Base-by-base conservation (phyloP, 2,329 filamentous ascomycete species). In the Verticillium zaregamsianum region DNA sequence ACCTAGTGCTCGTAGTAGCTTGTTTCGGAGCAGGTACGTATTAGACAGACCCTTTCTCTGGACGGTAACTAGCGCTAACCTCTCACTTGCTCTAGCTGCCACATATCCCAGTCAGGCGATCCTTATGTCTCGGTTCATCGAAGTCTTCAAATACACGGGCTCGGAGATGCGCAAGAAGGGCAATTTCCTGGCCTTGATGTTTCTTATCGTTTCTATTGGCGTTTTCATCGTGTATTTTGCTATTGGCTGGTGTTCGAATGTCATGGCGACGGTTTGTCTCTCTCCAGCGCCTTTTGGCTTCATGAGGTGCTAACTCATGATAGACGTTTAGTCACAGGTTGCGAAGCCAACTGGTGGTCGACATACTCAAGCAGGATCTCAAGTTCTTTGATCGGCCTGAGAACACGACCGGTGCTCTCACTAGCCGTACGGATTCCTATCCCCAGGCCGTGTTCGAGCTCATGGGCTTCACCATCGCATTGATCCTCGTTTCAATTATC, bases 401-500 rank as follows among this genome's bases (percentile, higher is more conserved):
- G 31, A 74, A 76, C 63, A 69, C 70, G 7, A 68, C 71, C 0
- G 76, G 75, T 0, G 69, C 75, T 1, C 65, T 79, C 11, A 68
- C 69, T 2, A 70, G 70, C 28, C 69, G 69, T 2, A 62, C 77
- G 1, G 71, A 72, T 0, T 68, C 69, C 0, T 61, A 73, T 2
- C 70, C 76, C 0, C 73, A 79, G 28, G 79, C 77, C 1, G 73
- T 83, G 2, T 71, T 79, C 7, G 80, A 82, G 45, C 70, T 84
- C 3, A 73, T 82, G 55, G 75, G 77, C 2, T 69, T 75, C 56
- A 83, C 77, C 52, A 65, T 82, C 7, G 72, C 70, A 1, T 62
- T 81, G 7, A 74, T 83, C 14, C 56, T 81, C 1, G 73, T 79
- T 23, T 68, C 75, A 5, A 20, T 78, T 1, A 62, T 80, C 45